Conservation (phyloP, 148 eudicot species). For the Spergularia marina region DNA sequence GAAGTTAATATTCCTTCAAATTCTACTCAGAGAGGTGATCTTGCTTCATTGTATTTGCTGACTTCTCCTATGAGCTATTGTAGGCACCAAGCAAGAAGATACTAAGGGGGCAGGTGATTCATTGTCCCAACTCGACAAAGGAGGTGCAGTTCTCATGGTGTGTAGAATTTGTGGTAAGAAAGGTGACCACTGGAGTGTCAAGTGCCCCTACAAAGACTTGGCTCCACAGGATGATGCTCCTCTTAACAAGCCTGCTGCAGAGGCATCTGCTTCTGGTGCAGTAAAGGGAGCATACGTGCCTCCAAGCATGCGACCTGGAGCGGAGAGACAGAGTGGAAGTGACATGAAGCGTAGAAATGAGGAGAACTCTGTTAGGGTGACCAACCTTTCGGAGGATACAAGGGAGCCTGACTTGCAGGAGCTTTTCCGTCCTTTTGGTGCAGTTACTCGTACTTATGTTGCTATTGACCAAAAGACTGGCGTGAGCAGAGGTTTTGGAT, state of each 20-base stretch:
- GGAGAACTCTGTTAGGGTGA: conserved; percentile 93
- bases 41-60: neutral
- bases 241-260: conserved; percentile 55
- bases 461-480: conserved; percentile 96
- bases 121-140: conserved; percentile 36
- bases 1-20: neutral
- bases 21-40: neutral
- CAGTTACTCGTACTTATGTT: conserved; percentile 77
- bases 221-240: conserved; percentile 54
- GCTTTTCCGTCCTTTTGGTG: conserved; percentile 80
- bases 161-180: conserved; percentile 90
- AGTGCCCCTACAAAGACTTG: conserved; percentile 92
- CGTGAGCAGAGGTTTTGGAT: conserved; percentile 89
- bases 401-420: conserved; percentile 83
- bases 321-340: conserved; percentile 45
- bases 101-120: conserved; percentile 51
- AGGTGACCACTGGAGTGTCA: conserved; percentile 94
- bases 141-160: conserved; percentile 86
- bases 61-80: neutral
- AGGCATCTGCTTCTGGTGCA: conserved; percentile 32
- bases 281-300: conserved; percentile 77
- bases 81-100: conserved; percentile 70
- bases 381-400: conserved; percentile 91
- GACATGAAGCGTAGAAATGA: conserved; percentile 94
- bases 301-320: conserved; percentile 75